These are phyloP conservation scores for Scutellaria baicalensis DNA, from an alignment of 257 asterid species.

Conservation along the genomic window DNA sequence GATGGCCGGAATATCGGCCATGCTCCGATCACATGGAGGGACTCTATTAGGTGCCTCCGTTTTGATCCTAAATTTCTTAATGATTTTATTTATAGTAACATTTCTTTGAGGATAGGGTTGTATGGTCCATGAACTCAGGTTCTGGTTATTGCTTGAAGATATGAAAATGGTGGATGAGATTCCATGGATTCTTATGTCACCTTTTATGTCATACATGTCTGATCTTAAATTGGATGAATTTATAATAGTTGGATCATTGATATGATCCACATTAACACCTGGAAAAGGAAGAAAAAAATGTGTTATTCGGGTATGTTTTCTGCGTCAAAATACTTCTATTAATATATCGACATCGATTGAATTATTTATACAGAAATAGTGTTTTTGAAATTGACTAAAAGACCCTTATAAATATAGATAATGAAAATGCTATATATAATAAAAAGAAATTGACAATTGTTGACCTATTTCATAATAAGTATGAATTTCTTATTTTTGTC, in stretches of 20 bases:
- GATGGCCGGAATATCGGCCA: conserved; percentile 30
- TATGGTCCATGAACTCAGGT: not conserved
- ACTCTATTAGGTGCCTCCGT: not conserved
- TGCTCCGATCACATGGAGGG: conserved; percentile 33
- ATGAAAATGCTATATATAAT: too few species aligned
- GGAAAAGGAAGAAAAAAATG: not conserved
- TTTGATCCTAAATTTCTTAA: not conserved
- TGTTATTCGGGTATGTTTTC: too few species aligned
- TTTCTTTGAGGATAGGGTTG: conserved; percentile 44
- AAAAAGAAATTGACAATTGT: too few species aligned
- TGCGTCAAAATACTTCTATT: too few species aligned
- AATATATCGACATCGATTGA: too few species aligned
- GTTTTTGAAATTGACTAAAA: too few species aligned
- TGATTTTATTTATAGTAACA: not conserved
- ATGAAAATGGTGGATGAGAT: conserved; percentile 39
- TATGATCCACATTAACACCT: conserved; percentile 7
- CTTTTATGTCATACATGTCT: conserved; percentile 41
- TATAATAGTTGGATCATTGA: not conserved
- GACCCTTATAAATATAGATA: too few species aligned
- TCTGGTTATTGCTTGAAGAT: conserved; percentile 6
- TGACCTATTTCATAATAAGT: too few species aligned
- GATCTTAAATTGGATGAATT: conserved; percentile 26
- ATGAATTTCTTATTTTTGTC: too few species aligned
- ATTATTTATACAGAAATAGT: too few species aligned
- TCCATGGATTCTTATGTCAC: conserved; percentile 52